Evolutionary conservation across 2,329 filamentous ascomycete genomes (phyloP).

Genomic region (Helotiales sp.): DNA sequence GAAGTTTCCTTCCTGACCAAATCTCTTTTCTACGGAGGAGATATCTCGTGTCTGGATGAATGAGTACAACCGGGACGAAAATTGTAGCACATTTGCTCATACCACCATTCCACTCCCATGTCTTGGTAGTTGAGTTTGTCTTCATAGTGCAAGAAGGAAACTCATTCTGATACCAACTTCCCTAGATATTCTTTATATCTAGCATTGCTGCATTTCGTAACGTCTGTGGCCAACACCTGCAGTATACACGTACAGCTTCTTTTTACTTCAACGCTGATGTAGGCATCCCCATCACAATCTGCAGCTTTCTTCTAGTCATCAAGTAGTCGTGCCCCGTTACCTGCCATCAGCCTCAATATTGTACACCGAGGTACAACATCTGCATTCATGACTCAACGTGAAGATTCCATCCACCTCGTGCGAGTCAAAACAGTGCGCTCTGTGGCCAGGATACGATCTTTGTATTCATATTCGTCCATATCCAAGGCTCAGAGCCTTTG

Average conservation of each 20-base stretch:
- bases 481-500: no score
- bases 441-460: no score
- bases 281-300: not conserved
- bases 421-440: no score
- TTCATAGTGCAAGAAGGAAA: no score
- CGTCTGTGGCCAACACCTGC: not conserved
- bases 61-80: no score
- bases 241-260: not conserved
- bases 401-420: not conserved
- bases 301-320: not conserved
- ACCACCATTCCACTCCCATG: no score
- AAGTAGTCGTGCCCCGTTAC: not conserved
- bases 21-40: no score
- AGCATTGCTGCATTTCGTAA: not conserved
- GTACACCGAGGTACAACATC: not conserved
- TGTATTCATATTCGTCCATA: no score
- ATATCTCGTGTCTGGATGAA: not conserved
- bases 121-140: no score
- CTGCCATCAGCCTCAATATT: not conserved
- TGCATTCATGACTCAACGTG: not conserved
- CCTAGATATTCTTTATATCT: no score
- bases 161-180: no score
- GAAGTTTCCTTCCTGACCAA: constrained; percentile 20
- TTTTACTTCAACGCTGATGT: not conserved
- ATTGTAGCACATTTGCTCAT: no score